Evolutionary conservation across 1,284 basidiomycete genomes (phyloP).

Genomic region (Bondarzewia mesenterica): DNA sequence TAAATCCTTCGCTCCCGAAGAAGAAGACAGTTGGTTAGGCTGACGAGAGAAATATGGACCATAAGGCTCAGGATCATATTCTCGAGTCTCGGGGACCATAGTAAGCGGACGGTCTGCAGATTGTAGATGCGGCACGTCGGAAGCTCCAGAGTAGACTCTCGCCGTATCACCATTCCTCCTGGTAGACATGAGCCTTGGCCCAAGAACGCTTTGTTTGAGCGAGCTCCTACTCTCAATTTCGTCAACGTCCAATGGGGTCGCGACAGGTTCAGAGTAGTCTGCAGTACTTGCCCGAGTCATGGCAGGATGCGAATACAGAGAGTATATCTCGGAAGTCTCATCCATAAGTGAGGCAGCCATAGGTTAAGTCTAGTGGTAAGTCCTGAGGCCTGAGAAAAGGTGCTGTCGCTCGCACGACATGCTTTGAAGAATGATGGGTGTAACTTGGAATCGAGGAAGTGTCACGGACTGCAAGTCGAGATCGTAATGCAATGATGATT

Average conservation of each 20-base stretch:
- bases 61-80: slow-evolving; percentile 14
- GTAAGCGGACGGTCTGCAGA: slow-evolving; percentile 3
- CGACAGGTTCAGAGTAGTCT: slow-evolving; percentile 10
- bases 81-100: slow-evolving; percentile 7
- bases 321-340: slow-evolving; percentile 17
- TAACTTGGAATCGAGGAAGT: too few relatives aligned
- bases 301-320: slow-evolving; percentile 16
- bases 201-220: slow-evolving; percentile 2
- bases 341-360: slow-evolving; percentile 8
- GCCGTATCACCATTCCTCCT: slow-evolving; percentile 3
- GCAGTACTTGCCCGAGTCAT: slow-evolving; percentile 13
- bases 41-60: slow-evolving; percentile 23
- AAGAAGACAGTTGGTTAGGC: slow-evolving; percentile 1
- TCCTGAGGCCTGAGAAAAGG: too few relatives aligned
- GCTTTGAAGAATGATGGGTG: too few relatives aligned
- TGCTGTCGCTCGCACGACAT: too few relatives aligned
- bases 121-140: neutral
- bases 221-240: neutral
- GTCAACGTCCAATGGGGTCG: slow-evolving; percentile 16
- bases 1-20: neutral
- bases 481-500: neutral
- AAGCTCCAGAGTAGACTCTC: slow-evolving; percentile 4
- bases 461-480: neutral
- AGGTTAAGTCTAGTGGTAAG: too few relatives aligned
- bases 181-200: slow-evolving; percentile 7